Evolutionary conservation across 164 flowering plant species (phyloP).

Genomic region (Liriodendron chinense): DNA sequence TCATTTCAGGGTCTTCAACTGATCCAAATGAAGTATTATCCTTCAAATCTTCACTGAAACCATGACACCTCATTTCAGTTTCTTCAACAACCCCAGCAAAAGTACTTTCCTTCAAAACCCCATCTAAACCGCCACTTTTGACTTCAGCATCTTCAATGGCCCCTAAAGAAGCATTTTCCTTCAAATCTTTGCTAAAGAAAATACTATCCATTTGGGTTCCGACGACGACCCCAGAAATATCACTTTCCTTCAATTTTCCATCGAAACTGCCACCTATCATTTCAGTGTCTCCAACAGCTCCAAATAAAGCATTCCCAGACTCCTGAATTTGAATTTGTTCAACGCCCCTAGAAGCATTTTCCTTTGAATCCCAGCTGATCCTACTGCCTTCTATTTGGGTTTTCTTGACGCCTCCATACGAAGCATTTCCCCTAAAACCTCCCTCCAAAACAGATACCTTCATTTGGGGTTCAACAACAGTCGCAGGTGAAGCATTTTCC

Average conservation of each 20-base stretch:
- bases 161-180: neutral
- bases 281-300: neutral
- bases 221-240: neutral
- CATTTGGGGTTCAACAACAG: neutral
- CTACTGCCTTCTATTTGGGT: too few species aligned
- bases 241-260: neutral
- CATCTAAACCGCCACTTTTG: neutral
- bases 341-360: neutral
- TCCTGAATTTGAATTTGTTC: neutral
- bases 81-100: slow-evolving; percentile 1
- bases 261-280: neutral
- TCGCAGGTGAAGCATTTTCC: neutral
- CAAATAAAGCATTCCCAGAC: neutral
- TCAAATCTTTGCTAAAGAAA: neutral
- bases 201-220: neutral
- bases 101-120: neutral
- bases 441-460: neutral
- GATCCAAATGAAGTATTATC: neutral
- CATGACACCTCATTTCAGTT: slow-evolving; percentile 15
- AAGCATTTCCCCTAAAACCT: neutral
- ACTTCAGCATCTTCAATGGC: neutral
- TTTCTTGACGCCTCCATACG: neutral
- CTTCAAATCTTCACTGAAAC: slow-evolving; percentile 8
- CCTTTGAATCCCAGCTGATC: neutral
- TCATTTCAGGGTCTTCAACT: neutral